These are phyloP conservation scores for Metschnikowia proteae DNA, from an alignment of 805 yeast genomes.

Conservation along the genomic window DNA sequence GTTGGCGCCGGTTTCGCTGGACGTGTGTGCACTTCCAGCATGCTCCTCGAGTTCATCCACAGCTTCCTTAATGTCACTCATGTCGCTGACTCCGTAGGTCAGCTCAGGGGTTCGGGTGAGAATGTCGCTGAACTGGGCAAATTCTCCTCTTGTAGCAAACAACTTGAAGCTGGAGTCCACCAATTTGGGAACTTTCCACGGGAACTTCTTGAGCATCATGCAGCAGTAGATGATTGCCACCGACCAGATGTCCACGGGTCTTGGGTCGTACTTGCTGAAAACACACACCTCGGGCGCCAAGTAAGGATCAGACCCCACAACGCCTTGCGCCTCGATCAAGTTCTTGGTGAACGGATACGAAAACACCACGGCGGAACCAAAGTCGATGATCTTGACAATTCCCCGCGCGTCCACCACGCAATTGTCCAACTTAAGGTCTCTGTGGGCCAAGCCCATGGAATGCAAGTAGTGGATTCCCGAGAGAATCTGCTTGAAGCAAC, in stretches of 20 bases:
- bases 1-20: slow-evolving; percentile 66
- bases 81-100: slow-evolving; percentile 15
- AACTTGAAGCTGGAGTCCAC: slow-evolving; percentile 79
- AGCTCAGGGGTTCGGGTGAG: slow-evolving; percentile 51
- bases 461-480: slow-evolving; percentile 81
- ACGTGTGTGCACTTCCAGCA: slow-evolving; percentile 49
- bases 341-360: slow-evolving; percentile 78
- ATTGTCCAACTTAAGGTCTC: slow-evolving; percentile 89
- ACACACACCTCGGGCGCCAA: slow-evolving; percentile 90
- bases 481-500: slow-evolving; percentile 85
- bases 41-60: slow-evolving; percentile 16
- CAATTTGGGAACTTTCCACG: slow-evolving; percentile 89
- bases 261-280: slow-evolving; percentile 78
- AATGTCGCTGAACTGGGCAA: slow-evolving; percentile 55
- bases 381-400: slow-evolving; percentile 85
- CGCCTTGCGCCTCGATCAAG: slow-evolving; percentile 73
- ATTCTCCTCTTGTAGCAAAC: slow-evolving; percentile 72
- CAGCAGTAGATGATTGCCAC: slow-evolving; percentile 88
- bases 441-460: slow-evolving; percentile 80
- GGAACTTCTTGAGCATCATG: slow-evolving; percentile 87
- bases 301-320: slow-evolving; percentile 86
- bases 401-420: slow-evolving; percentile 84
- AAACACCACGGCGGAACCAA: slow-evolving; percentile 90
- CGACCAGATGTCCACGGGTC: slow-evolving; percentile 94
- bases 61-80: slow-evolving; percentile 21